Conservation (phyloP, 2,329 filamentous ascomycete species). For the Parastagonospora avenae region DNA sequence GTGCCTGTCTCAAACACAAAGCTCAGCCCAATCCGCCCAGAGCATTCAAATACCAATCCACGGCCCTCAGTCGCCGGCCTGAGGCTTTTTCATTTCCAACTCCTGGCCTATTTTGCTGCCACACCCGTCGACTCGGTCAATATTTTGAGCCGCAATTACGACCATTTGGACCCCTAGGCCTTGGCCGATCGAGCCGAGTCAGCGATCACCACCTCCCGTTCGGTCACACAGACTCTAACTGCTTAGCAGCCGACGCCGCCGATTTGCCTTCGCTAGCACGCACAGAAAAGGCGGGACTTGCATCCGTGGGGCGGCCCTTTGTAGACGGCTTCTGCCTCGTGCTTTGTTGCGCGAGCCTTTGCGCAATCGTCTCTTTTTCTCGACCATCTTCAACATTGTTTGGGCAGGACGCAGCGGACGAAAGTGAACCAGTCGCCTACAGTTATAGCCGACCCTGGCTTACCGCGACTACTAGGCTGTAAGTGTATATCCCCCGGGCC, state of each 20-base stretch:
- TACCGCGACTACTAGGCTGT: constrained; percentile 15
- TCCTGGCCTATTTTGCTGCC: background rate
- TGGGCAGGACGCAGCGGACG: background rate
- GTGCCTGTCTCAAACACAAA: constrained; percentile 9
- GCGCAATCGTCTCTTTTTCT: background rate
- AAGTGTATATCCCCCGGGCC: constrained; percentile 18
- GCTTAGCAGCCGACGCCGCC: constrained; percentile 19
- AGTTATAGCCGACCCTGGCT: constrained; percentile 1
- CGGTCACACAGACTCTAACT: constrained; percentile 18
- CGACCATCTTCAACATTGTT: background rate
- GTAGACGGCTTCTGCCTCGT: constrained; percentile 10
- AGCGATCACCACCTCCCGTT: constrained; percentile 17
- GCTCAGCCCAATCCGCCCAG: constrained; percentile 3
- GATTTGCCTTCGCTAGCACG: constrained; percentile 16
- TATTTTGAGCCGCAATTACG: constrained; percentile 11
- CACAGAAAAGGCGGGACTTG: constrained; percentile 12
- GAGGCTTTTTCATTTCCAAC: no score
- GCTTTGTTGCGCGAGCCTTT: constrained; percentile 11
- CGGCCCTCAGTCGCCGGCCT: background rate
- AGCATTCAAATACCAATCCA: constrained; percentile 10
- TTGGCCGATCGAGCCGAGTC: constrained; percentile 19
- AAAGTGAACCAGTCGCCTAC: background rate
- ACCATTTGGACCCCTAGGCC: constrained; percentile 3
- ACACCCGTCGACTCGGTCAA: background rate
- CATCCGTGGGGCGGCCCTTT: constrained; percentile 13